Evolutionary conservation across 306 rosid species (phyloP).

Genomic region (Sophora flavescens): DNA sequence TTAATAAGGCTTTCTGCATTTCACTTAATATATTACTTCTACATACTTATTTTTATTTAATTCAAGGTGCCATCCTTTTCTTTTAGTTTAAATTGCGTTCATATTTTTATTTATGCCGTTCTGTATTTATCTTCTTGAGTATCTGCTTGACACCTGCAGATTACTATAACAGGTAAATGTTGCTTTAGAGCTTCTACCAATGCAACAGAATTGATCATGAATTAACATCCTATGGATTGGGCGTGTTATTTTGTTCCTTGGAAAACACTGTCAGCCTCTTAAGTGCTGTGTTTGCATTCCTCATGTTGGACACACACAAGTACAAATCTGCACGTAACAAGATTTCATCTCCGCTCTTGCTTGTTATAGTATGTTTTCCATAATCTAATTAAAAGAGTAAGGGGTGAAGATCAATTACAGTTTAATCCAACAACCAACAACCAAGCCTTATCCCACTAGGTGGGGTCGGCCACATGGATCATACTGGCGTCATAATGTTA

Average conservation of each 20-base stretch:
- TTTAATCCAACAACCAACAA: too few relatives aligned
- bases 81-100: too few relatives aligned
- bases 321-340: too few relatives aligned
- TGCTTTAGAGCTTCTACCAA: conserved; percentile 82
- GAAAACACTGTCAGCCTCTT: conserved; percentile 87
- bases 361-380: conserved; percentile 80
- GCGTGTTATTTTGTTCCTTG: conserved; percentile 87
- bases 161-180: conserved; percentile 91
- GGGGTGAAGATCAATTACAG: conserved; percentile 24
- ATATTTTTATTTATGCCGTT: background rate
- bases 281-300: conserved; percentile 86
- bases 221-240: conserved; percentile 89
- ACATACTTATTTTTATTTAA: too few relatives aligned
- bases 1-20: too few relatives aligned
- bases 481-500: too few relatives aligned
- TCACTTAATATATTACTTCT: too few relatives aligned
- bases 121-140: conserved; percentile 22
- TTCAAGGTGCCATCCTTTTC: too few relatives aligned
- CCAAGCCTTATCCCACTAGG: too few relatives aligned
- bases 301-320: conserved; percentile 92
- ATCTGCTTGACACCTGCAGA: conserved; percentile 60
- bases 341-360: too few relatives aligned
- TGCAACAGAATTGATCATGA: conserved; percentile 85
- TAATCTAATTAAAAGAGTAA: conserved; percentile 11
- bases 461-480: too few relatives aligned